Conservation (phyloP, 306 rosid species). For the Cucumis cinereus region DNA sequence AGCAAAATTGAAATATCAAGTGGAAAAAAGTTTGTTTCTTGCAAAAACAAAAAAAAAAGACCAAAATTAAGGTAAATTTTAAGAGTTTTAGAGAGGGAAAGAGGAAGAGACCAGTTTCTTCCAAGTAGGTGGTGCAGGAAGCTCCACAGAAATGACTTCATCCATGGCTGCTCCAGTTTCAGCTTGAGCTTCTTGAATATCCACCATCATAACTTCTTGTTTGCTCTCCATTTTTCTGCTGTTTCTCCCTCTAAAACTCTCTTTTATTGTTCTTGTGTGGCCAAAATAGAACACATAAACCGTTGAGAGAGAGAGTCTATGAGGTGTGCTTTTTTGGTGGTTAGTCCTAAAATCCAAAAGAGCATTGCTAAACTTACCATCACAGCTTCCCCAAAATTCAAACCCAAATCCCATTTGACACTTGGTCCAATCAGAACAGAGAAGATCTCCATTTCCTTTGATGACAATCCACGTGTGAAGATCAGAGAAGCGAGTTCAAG, state of each 20-base stretch:
- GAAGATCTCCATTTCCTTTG: slow-evolving; percentile 11
- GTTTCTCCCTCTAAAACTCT: slow-evolving; percentile 6
- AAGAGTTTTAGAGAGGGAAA: slow-evolving; percentile 1
- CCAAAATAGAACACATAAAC: slow-evolving; percentile 9
- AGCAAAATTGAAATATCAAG: background rate
- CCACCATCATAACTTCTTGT: background rate
- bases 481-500: background rate
- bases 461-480: background rate
- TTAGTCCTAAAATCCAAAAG: background rate
- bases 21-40: background rate
- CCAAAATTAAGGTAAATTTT: background rate
- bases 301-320: slow-evolving; percentile 7
- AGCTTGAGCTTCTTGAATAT: background rate
- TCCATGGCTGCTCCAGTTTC: slow-evolving; percentile 20
- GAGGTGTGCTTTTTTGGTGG: slow-evolving; percentile 8
- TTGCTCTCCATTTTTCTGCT: background rate
- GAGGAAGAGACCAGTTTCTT: slow-evolving; percentile 61
- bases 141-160: slow-evolving; percentile 61
- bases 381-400: background rate
- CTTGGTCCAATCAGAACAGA: background rate
- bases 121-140: slow-evolving; percentile 88
- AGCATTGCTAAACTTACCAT: background rate
- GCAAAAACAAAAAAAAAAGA: background rate
- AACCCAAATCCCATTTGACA: background rate
- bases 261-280: background rate